Percentiles rank a stretch among this genome's conserved stretches.
These are phyloP conservation scores for Hortiboletus rubellus DNA, from an alignment of 1,284 basidiomycete species.

Conservation along the genomic window DNA sequence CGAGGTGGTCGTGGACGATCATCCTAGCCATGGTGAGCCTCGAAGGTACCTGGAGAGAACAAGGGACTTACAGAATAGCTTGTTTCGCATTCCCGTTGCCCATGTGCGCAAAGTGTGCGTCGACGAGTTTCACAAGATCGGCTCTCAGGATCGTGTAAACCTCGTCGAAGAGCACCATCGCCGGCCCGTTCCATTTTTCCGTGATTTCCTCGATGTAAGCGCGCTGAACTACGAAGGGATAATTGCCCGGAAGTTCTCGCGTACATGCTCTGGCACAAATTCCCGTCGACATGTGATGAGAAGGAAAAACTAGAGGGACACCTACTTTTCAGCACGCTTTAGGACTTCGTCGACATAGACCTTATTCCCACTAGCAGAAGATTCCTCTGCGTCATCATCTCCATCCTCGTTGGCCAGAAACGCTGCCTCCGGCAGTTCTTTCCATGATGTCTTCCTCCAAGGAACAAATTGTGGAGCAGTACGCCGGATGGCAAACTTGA, in stretches of 20 bases:
- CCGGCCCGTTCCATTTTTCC: conserved; percentile 50
- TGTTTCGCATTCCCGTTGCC: conserved; percentile 53
- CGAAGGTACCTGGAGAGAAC: background rate
- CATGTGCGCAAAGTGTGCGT: conserved; percentile 51
- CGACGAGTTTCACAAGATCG: conserved; percentile 45
- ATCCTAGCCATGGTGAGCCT: conserved; percentile 34
- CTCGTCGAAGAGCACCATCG: conserved; percentile 47
- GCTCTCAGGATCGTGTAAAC: conserved; percentile 42
- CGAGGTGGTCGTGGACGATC: conserved; percentile 50
- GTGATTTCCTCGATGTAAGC: conserved; percentile 49
- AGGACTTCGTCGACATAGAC: conserved; percentile 63
- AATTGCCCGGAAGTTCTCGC: conserved; percentile 65
- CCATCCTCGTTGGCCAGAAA: conserved; percentile 48
- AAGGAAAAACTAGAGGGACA: background rate
- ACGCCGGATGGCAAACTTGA: conserved; percentile 46
- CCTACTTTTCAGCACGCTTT: conserved; percentile 48
- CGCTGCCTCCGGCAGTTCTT: conserved; percentile 16
- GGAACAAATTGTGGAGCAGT: conserved; percentile 57
- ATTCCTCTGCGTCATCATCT: conserved; percentile 21
- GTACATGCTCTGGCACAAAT: conserved; percentile 54
- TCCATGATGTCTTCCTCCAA: conserved; percentile 16
- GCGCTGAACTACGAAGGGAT: conserved; percentile 61
- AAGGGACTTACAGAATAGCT: conserved; percentile 49
- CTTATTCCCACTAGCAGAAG: background rate
- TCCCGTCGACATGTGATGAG: background rate